These are phyloP conservation scores for Sugiyamaella lignohabitans DNA, from an alignment of 805 yeast species.

Conservation along the genomic window DNA sequence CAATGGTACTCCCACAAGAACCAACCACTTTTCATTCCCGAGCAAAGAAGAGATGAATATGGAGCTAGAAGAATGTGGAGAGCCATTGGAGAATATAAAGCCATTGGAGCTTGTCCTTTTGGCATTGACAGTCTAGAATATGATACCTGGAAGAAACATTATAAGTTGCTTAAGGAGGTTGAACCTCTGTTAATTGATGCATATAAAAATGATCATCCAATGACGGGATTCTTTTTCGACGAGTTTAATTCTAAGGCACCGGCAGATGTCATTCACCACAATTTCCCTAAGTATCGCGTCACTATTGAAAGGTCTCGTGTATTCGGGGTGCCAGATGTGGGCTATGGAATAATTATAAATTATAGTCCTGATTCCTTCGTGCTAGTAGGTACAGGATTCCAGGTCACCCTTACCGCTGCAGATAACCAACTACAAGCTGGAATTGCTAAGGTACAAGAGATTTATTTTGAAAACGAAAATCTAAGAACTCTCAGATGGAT, in stretches of 20 bases:
- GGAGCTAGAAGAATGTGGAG: conserved; percentile 16
- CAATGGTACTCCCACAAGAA: conserved; percentile 9
- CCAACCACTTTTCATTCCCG: conserved; percentile 17
- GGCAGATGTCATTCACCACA: conserved; percentile 1
- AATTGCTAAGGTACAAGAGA: conserved; percentile 8
- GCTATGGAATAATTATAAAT: conserved; percentile 15
- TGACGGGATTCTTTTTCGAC: conserved; percentile 17
- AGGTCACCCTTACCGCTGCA: conserved; percentile 3
- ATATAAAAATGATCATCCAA: conserved; percentile 1
- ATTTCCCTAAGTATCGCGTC: conserved; percentile 4
- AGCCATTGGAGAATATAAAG: conserved; percentile 13
- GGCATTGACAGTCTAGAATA: conserved; percentile 15
- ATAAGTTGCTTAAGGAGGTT: conserved; percentile 8
- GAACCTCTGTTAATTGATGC: conserved; percentile 9
- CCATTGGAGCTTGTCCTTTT: conserved; percentile 18
- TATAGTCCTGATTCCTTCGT: conserved; percentile 9
- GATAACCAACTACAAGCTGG: conserved; percentile 6
- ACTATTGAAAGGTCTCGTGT: conserved; percentile 10
- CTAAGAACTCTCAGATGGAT: conserved; percentile 11
- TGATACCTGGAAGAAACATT: conserved; percentile 13
- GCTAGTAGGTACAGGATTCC: conserved; percentile 16
- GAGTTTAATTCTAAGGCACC: conserved; percentile 3
- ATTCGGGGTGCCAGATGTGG: conserved; percentile 15
- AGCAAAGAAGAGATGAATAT: conserved; percentile 19
- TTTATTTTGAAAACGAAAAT: conserved; percentile 8